phyloP scores from a whole-genome alignment of 2,329 filamentous ascomycete genomes.

The Bipolaris victoriae region DNA sequence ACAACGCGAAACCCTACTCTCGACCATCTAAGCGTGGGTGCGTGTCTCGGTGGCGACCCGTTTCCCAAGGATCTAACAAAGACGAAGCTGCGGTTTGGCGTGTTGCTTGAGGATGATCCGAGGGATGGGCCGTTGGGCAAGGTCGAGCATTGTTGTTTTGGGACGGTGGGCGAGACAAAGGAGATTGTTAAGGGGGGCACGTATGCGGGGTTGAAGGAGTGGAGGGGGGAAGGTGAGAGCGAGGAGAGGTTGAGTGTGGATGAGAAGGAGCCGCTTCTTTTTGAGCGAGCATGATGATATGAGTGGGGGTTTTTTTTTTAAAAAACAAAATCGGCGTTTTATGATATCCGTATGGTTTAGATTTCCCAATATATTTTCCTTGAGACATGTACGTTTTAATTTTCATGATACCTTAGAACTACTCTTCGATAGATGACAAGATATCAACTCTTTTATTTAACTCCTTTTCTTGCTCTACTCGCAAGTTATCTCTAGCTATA shows the following conservation, averaged over 20 bases:
- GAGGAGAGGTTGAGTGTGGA: neutral
- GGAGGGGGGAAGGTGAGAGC: neutral
- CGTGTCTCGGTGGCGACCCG: conserved; percentile 50
- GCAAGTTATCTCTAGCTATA: neutral
- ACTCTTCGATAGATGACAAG: no score
- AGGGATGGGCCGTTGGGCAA: conserved; percentile 39
- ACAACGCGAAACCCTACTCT: conserved; percentile 50
- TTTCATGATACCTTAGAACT: neutral
- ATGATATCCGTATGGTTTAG: no score
- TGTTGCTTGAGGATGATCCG: conserved; percentile 46
- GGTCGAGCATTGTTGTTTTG: conserved; percentile 51
- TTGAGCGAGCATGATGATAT: neutral
- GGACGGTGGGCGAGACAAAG: conserved; percentile 46
- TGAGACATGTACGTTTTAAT: neutral
- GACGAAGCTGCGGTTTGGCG: conserved; percentile 50
- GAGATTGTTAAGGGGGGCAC: conserved; percentile 46
- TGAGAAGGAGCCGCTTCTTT: neutral
- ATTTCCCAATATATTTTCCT: no score
- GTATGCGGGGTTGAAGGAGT: conserved; percentile 42
- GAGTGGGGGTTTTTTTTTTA: neutral
- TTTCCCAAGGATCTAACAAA: conserved; percentile 48
- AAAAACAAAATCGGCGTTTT: no score
- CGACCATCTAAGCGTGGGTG: conserved; percentile 47
- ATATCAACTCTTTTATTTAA: neutral
- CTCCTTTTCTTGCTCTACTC: neutral